Evolutionary conservation across 2,329 filamentous ascomycete species (phyloP), one percentile per base, ranked within the genome.

Genomic region (Neurospora sp.): DNA sequence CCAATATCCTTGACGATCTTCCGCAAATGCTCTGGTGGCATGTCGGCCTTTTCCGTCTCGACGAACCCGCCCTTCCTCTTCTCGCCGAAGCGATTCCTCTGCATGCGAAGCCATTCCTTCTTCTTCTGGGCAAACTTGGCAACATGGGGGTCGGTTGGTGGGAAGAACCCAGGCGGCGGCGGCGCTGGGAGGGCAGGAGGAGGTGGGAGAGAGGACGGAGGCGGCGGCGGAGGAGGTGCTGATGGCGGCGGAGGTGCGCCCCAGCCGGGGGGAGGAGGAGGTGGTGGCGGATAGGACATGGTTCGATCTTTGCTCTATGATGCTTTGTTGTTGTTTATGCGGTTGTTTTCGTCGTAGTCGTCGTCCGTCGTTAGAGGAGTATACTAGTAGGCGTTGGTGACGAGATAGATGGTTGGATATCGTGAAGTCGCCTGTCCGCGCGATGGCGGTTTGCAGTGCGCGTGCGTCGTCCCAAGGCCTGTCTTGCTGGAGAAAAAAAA

Each of bases 1-100:
- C 96, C 96, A 78, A 99, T 99, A 81, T 99, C 96, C 80, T 92
- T 93, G 71, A 99, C 95, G 73, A 98, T 97, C 84, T 99, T 99
- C 75, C 96, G 93, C 79, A 99, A 79, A 87, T 99, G 96, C 84
- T 98, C 96, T 0, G 96, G 95, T 0, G 96, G 96, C 93, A 99
- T 97, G 77, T 99, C 96, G 10, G 93, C 93, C 85, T 99, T 99
- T 78, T 98, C 95, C 7, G 94, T 97, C 82, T 99, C 95, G 1
- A 99, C 93, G 73, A 97, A 98, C 0, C 96, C 96, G 28, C 91
- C 93, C 82, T 97, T 97, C 72, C 96, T 88, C 87, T 97, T 98
- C 86, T 99, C 96, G 68, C 93, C 93, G 74, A 98, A 99, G 69
- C 96, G 90, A 79, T 93, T 96, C 76, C 93, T 90, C 83, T 97